phyloP scores from a whole-genome alignment of 108 stramenopile species.

The Hondaea fermentalgiana region DNA sequence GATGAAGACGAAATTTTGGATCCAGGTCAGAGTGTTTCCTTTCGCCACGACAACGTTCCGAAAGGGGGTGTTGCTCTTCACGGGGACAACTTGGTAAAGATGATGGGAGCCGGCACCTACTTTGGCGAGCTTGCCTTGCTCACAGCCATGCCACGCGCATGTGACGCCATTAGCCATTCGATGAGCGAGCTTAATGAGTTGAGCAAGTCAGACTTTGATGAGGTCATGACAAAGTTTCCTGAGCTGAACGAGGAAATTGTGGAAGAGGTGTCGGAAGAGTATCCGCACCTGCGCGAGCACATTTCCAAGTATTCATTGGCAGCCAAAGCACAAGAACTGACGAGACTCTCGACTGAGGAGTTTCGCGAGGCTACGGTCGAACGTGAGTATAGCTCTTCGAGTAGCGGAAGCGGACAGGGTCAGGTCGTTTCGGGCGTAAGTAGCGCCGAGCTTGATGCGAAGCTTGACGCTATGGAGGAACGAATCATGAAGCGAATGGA shows the following conservation, averaged over 20 bases:
- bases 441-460: too few species aligned
- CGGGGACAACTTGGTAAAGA: background rate
- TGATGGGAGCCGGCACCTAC: background rate
- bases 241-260: background rate
- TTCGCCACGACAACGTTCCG: too few species aligned
- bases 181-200: background rate
- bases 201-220: background rate
- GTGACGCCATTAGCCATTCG: background rate
- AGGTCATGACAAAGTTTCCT: background rate
- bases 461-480: background rate
- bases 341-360: background rate
- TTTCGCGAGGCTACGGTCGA: background rate
- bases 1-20: background rate
- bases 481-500: background rate
- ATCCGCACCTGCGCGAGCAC: background rate
- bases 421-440: background rate
- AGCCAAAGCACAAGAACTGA: background rate
- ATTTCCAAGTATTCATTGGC: background rate
- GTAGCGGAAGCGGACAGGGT: background rate
- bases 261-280: background rate
- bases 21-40: background rate
- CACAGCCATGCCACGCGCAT: background rate
- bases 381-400: background rate
- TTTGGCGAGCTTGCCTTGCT: slow-evolving; percentile 14
- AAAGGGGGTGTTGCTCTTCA: background rate